These are phyloP conservation scores for Gillenia trifoliata DNA, from an alignment of 306 rosid species.

Conservation along the genomic window DNA sequence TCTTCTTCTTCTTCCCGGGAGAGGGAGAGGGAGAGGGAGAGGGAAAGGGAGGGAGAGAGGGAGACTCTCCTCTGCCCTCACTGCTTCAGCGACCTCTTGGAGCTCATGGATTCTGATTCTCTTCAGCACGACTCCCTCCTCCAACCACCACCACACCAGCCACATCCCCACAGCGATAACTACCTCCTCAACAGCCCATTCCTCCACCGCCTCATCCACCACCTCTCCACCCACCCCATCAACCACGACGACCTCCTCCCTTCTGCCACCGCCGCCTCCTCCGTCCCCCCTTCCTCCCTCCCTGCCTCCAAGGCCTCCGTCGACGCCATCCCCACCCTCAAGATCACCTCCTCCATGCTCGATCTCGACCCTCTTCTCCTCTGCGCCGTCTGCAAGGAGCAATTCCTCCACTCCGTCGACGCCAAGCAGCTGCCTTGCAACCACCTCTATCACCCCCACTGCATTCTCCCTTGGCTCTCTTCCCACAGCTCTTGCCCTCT, in stretches of 20 bases:
- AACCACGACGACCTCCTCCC: constrained; percentile 4
- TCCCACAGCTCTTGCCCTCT: constrained; percentile 68
- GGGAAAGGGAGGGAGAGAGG: too few species aligned
- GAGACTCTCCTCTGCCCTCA: constrained; percentile 48
- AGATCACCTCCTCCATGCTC: constrained; percentile 32
- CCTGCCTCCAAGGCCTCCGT: constrained; percentile 29
- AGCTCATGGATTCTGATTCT: constrained; percentile 65
- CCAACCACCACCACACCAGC: constrained; percentile 27
- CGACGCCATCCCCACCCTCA: constrained; percentile 27
- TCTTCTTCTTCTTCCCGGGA: too few species aligned
- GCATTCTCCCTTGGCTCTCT: constrained; percentile 80
- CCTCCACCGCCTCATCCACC: constrained; percentile 40
- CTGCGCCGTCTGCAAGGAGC: constrained; percentile 75
- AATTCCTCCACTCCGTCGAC: constrained; percentile 27
- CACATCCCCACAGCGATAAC: constrained; percentile 16
- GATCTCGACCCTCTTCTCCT: constrained; percentile 37
- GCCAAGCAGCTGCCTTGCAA: constrained; percentile 72
- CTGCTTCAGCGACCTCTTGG: constrained; percentile 66
- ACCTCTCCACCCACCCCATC: constrained; percentile 29
- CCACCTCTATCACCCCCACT: constrained; percentile 70
- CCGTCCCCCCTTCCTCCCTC: constrained; percentile 11
- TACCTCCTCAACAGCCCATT: constrained; percentile 29
- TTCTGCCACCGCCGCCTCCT: background rate
- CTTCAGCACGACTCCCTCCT: constrained; percentile 15
- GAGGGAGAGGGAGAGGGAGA: too few species aligned